These are phyloP conservation scores for Zasmidium cellare DNA, from an alignment of 2,329 filamentous ascomycete genomes.

Conservation along the genomic window DNA sequence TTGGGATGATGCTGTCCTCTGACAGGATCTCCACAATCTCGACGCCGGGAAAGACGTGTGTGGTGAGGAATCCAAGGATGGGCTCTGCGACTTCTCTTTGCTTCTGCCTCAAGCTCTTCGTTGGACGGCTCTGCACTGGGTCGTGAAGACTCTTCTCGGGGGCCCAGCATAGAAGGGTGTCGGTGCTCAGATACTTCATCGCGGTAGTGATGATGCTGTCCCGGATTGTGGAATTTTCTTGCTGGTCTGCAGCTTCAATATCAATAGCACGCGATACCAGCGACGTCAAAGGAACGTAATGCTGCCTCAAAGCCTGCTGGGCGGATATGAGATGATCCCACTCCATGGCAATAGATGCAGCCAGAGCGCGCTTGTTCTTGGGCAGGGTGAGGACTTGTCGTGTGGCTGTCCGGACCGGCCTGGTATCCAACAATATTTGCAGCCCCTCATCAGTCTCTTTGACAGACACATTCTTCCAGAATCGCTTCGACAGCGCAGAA, in stretches of 20 bases:
- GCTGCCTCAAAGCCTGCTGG: conserved; percentile 79
- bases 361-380: conserved; percentile 73
- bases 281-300: conserved; percentile 88
- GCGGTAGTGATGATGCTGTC: conserved; percentile 65
- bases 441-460: conserved; percentile 62
- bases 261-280: conserved; percentile 81
- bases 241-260: conserved; percentile 67
- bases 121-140: conserved; percentile 26
- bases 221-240: conserved; percentile 56
- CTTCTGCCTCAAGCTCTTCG: conserved; percentile 60
- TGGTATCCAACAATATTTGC: conserved; percentile 72
- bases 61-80: conserved; percentile 70
- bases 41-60: conserved; percentile 79
- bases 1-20: conserved; percentile 71
- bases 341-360: conserved; percentile 82
- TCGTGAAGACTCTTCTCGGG: conserved; percentile 56
- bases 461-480: conserved; percentile 84
- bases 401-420: conserved; percentile 75
- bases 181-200: conserved; percentile 86
- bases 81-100: conserved; percentile 70
- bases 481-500: conserved; percentile 65
- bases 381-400: conserved; percentile 74
- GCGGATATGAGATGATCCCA: conserved; percentile 85
- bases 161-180: conserved; percentile 90
- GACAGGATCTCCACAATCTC: conserved; percentile 81